phyloP scores from a whole-genome alignment of 805 yeast genomes.

The Aciculoconidium aculeatum region DNA sequence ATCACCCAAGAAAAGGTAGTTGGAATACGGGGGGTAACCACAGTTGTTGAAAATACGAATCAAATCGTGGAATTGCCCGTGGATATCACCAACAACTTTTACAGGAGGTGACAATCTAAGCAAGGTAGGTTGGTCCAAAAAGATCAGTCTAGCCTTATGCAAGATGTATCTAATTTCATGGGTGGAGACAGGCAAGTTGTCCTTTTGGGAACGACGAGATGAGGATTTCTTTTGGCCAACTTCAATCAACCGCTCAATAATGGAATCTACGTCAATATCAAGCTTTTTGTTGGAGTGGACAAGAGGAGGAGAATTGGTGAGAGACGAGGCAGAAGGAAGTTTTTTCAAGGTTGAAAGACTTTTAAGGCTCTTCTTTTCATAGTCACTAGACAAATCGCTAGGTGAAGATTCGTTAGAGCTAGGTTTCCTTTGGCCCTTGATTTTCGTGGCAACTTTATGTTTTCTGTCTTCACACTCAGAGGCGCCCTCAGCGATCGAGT shows the following conservation, averaged over 20 bases:
- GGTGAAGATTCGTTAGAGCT: constrained; percentile 12
- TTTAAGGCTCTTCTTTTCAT: constrained; percentile 9
- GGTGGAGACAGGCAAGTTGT: constrained; percentile 45
- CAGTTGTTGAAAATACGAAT: constrained; percentile 51
- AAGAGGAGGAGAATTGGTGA: constrained; percentile 20
- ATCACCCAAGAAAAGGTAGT: constrained; percentile 53
- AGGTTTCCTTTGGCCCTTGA: too few relatives aligned
- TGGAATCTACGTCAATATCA: constrained; percentile 52
- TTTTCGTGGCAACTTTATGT: too few relatives aligned
- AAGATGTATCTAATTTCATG: constrained; percentile 55
- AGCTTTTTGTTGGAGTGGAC: constrained; percentile 13
- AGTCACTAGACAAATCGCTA: constrained; percentile 5
- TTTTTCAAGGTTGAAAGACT: constrained; percentile 2
- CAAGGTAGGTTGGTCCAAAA: constrained; percentile 59
- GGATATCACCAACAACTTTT: constrained; percentile 79
- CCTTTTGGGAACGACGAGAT: constrained; percentile 25
- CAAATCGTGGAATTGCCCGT: constrained; percentile 57
- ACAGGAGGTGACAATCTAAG: constrained; percentile 71
- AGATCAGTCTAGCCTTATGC: constrained; percentile 52
- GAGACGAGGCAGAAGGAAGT: constrained; percentile 12
- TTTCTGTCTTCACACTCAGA: too few relatives aligned
- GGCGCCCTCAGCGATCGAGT: constrained; percentile 18
- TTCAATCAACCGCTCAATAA: constrained; percentile 55
- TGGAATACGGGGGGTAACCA: constrained; percentile 54
- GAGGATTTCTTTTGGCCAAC: constrained; percentile 32